phyloP scores from a whole-genome alignment of 2,329 filamentous ascomycete species.

The Fusarium torulosum region DNA sequence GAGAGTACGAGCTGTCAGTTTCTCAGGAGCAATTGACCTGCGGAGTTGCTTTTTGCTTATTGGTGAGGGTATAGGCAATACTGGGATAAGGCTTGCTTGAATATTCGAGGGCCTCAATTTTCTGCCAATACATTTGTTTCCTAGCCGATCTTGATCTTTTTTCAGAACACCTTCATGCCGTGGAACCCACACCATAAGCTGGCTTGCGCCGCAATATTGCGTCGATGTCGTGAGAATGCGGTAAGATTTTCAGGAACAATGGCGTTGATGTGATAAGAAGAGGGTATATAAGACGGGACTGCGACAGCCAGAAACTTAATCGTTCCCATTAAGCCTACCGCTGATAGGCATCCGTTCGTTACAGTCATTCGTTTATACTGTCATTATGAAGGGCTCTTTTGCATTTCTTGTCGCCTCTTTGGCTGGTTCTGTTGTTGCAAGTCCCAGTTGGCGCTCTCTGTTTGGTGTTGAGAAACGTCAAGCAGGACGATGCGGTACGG shows the following conservation, averaged over 20 bases:
- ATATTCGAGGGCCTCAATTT: slow-evolving; percentile 8
- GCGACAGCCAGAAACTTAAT: not conserved
- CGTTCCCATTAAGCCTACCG: not conserved
- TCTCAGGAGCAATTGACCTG: not conserved
- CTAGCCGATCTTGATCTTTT: not conserved
- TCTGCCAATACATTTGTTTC: slow-evolving; percentile 5
- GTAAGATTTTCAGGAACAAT: not conserved
- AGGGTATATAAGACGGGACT: slow-evolving; percentile 16
- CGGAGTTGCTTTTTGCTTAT: not conserved
- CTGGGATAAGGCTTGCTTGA: not conserved
- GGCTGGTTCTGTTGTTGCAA: slow-evolving; percentile 6
- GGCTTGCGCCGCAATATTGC: not conserved
- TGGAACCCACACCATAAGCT: not conserved
- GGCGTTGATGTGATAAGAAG: not conserved
- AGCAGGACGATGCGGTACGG: slow-evolving; percentile 59
- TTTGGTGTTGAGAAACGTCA: slow-evolving; percentile 36
- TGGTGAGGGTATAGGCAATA: not conserved
- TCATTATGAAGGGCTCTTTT: slow-evolving; percentile 31
- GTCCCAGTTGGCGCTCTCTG: not conserved
- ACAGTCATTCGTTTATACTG: slow-evolving; percentile 39
- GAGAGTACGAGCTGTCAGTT: slow-evolving; percentile 6
- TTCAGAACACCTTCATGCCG: not conserved
- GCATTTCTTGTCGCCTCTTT: slow-evolving; percentile 15
- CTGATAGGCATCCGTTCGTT: slow-evolving; percentile 38
- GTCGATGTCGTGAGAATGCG: not conserved